phyloP scores from a whole-genome alignment of 1,284 basidiomycete species.

The Lentinula novae-zelandiae region DNA sequence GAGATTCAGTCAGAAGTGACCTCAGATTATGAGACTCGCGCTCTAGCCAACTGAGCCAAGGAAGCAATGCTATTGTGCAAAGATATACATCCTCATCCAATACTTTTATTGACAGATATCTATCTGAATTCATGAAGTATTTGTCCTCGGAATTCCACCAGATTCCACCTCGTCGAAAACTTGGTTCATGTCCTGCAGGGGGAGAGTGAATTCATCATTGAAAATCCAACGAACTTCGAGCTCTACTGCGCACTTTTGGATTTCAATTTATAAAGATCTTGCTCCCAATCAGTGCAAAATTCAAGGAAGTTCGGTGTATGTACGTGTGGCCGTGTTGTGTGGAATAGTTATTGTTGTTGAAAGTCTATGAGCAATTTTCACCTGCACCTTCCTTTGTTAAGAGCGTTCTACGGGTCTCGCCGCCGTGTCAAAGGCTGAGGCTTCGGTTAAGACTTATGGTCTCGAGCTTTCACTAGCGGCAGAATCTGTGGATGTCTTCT shows the following conservation, averaged over 20 bases:
- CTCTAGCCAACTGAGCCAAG: slow-evolving; percentile 15
- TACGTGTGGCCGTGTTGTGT: too few species aligned
- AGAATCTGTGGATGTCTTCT: too few species aligned
- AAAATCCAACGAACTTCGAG: neutral
- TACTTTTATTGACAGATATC: too few species aligned
- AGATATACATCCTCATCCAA: neutral
- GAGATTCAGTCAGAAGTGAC: neutral
- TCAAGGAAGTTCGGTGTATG: too few species aligned
- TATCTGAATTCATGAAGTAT: slow-evolving; percentile 27
- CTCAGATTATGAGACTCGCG: slow-evolving; percentile 12
- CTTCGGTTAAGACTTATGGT: too few species aligned
- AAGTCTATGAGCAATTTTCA: too few species aligned
- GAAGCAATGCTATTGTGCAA: neutral
- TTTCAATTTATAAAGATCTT: slow-evolving; percentile 51
- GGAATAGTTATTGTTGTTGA: too few species aligned
- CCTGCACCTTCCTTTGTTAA: too few species aligned
- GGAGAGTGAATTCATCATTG: neutral
- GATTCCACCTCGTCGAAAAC: slow-evolving; percentile 43
- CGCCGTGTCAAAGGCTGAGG: too few species aligned
- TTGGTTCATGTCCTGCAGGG: slow-evolving; percentile 42
- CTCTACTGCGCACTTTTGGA: slow-evolving; percentile 39
- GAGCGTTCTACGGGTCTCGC: too few species aligned
- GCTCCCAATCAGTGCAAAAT: slow-evolving; percentile 52
- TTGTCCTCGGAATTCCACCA: slow-evolving; percentile 32
- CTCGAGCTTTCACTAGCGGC: too few species aligned